These are phyloP conservation scores for Naganishia cerealis DNA, from an alignment of 1,284 basidiomycete species.

Conservation along the genomic window DNA sequence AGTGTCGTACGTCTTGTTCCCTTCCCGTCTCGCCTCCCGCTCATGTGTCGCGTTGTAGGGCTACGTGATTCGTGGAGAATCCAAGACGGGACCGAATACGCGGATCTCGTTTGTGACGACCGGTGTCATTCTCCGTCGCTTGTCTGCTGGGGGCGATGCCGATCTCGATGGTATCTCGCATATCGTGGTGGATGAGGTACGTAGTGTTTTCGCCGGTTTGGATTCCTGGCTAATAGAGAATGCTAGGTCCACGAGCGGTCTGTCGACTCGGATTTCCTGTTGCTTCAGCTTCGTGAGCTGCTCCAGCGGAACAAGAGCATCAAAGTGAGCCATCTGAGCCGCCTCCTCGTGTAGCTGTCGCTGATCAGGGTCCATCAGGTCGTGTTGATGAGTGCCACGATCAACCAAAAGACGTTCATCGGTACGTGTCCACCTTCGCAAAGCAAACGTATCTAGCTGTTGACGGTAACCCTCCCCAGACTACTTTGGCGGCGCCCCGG, in stretches of 20 bases:
- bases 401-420: constrained; percentile 78
- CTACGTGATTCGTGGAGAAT: constrained; percentile 88
- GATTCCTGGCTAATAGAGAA: neutral
- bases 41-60: constrained; percentile 52
- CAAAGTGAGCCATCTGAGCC: constrained; percentile 56
- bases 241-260: constrained; percentile 81
- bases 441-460: neutral
- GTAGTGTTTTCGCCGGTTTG: constrained; percentile 19
- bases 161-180: constrained; percentile 73
- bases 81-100: constrained; percentile 65
- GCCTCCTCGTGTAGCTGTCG: neutral
- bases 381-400: constrained; percentile 65
- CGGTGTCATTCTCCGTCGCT: constrained; percentile 78
- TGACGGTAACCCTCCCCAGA: constrained; percentile 52
- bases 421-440: constrained; percentile 35
- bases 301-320: constrained; percentile 68
- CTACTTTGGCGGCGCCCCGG: constrained; percentile 78
- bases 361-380: constrained; percentile 36
- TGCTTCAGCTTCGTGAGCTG: constrained; percentile 78
- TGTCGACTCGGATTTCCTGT: constrained; percentile 82
- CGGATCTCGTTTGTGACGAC: constrained; percentile 89
- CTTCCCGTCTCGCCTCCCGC: neutral
- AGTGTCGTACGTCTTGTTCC: constrained; percentile 58
- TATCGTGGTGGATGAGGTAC: constrained; percentile 85
- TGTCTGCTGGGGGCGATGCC: constrained; percentile 68